Evolutionary conservation across 2,329 filamentous ascomycete species (phyloP).

Genomic region (Rutstroemia sp.): DNA sequence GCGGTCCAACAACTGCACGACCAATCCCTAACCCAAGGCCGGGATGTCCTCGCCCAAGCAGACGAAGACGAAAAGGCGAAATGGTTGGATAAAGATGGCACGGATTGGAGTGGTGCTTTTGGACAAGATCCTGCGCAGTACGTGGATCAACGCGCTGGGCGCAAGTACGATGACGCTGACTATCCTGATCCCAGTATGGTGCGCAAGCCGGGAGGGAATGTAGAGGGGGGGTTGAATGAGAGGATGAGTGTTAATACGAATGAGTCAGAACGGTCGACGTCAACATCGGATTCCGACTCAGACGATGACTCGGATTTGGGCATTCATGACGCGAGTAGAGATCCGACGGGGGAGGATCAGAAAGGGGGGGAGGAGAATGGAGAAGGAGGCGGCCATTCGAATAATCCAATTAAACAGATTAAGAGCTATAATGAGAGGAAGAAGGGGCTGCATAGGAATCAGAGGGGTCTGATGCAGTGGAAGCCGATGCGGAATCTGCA

Average conservation of each 20-base stretch:
- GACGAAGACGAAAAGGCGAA: conserved; percentile 64
- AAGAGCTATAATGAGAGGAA: conserved; percentile 61
- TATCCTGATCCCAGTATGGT: conserved; percentile 9
- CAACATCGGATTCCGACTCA: conserved; percentile 17
- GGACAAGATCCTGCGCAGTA: conserved; percentile 58
- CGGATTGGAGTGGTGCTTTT: conserved; percentile 83
- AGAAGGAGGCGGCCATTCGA: conserved; percentile 19
- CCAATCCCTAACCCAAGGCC: conserved; percentile 67
- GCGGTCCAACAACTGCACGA: conserved; percentile 72
- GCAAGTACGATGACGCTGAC: conserved; percentile 7
- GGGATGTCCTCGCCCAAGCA: conserved; percentile 71
- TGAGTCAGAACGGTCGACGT: conserved; percentile 6
- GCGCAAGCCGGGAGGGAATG: conserved; percentile 3
- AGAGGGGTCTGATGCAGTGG: conserved; percentile 93
- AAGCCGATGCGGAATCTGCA: conserved; percentile 76
- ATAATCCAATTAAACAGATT: conserved; percentile 48
- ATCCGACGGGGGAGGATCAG: not conserved
- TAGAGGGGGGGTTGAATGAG: conserved; percentile 24
- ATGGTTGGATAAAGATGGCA: conserved; percentile 74
- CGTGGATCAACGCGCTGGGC: conserved; percentile 12
- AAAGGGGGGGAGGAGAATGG: not conserved
- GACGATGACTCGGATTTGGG: conserved; percentile 42
- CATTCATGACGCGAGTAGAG: conserved; percentile 44
- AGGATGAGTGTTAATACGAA: conserved; percentile 12
- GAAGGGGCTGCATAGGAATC: conserved; percentile 73